These are phyloP conservation scores for Dalbergia oliveri DNA, from an alignment of 306 rosid genomes.

Conservation along the genomic window DNA sequence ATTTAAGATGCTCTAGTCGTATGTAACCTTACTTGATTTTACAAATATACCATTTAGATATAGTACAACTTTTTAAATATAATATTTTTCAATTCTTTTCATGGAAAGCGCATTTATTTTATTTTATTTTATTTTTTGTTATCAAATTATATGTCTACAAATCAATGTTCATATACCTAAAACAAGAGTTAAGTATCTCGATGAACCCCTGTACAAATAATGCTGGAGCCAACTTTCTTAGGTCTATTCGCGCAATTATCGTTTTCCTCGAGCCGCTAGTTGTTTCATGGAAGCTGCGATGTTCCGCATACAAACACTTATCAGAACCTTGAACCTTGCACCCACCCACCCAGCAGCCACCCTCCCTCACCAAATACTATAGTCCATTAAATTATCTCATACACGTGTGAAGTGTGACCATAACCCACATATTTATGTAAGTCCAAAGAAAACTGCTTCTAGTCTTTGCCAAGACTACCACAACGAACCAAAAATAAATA, in stretches of 20 bases:
- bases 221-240: no score
- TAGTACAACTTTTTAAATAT: no score
- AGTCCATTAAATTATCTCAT: neutral
- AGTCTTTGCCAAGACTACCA: conserved; percentile 43
- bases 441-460: conserved; percentile 38
- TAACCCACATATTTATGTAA: neutral
- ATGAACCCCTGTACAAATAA: no score
- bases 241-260: conserved; percentile 7
- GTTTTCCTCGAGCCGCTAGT: neutral
- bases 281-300: conserved; percentile 52
- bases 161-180: no score
- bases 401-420: conserved; percentile 49
- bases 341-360: conserved; percentile 21
- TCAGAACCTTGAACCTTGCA: conserved; percentile 20
- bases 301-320: conserved; percentile 38
- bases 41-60: no score
- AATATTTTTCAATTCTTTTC: no score
- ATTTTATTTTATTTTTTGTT: no score
- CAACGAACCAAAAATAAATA: neutral
- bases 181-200: no score
- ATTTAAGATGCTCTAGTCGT: no score
- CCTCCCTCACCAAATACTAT: neutral
- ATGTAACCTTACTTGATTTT: no score
- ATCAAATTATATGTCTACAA: no score
- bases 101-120: no score